These are phyloP conservation scores for Ambrosia hybrid DNA, from an alignment of 140 eudicot species.

Conservation along the genomic window DNA sequence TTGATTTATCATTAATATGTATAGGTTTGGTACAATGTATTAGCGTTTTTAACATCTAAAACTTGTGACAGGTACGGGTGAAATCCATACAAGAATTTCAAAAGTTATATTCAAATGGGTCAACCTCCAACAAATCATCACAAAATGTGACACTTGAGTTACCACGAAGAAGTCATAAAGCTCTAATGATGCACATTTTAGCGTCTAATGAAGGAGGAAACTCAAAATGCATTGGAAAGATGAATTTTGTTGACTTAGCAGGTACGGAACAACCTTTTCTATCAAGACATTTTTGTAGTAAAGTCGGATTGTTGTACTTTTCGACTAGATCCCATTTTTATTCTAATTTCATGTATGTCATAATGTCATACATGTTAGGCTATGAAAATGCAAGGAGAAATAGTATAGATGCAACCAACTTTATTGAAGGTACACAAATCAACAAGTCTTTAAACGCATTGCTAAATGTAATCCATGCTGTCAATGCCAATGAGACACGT, in stretches of 20 bases:
- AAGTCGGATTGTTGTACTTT: neutral
- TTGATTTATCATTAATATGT: neutral
- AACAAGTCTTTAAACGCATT: conserved; percentile 77
- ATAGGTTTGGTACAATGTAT: neutral
- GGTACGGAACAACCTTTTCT: conserved; percentile 37
- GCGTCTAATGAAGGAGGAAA: conserved; percentile 37
- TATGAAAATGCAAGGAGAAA: conserved; percentile 69
- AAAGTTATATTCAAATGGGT: conserved; percentile 35
- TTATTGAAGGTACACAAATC: conserved; percentile 47
- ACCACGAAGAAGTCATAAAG: conserved; percentile 68
- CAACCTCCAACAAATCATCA: conserved; percentile 27
- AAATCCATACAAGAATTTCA: conserved; percentile 57
- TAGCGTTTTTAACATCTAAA: neutral
- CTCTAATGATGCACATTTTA: conserved; percentile 56
- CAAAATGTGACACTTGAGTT: conserved; percentile 47
- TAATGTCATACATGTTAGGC: conserved; percentile 40
- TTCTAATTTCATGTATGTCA: conserved; percentile 9
- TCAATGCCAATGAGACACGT: conserved; percentile 65
- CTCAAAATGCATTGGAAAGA: conserved; percentile 47
- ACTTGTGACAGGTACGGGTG: conserved; percentile 54
- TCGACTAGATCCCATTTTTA: neutral
- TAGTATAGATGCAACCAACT: conserved; percentile 42
- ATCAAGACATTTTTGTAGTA: neutral
- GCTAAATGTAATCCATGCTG: conserved; percentile 66
- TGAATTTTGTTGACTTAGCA: conserved; percentile 87